Base-by-base conservation (phyloP, 148 eudicot species). In the Rhododendron henanense region DNA sequence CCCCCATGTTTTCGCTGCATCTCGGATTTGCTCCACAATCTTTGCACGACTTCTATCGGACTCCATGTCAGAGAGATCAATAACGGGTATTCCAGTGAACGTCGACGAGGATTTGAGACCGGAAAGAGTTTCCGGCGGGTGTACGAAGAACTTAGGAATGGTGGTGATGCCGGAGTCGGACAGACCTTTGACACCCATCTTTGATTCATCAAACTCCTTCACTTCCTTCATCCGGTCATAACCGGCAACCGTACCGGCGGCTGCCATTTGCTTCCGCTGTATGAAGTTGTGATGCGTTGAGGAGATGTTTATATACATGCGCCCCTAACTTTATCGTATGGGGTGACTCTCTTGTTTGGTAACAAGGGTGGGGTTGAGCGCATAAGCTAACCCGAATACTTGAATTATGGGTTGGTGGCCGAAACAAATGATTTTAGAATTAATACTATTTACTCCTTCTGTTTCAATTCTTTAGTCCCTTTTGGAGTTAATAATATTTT, bases 181-280 rank as follows among this genome's bases (percentile, higher is more conserved):
- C 35, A 88, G 84, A 31, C 90, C 87, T 57, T 88, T 88, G 35
- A 88, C 90, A 14, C 90, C 90, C 21, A 88, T 55, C 55, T 88
- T 88, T 5, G 86, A 83, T 15, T 88, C 83, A n/a, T 88, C 90
- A 25, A 88, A 88, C 25, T 82, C 85, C 81, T 74, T 82, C 2
- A 88, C 80, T 65, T 88, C 87, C 82, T 63, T 85, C 51, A 57
- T 71, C 61, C 89, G 87, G 25, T 88, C 87, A 16, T 88, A 79
- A 23, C 78, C 57, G n/a, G 50, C 41, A 33, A 9, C 41, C 33
- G 78, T 57, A 44, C 39, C 74, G 15, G 31, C 51, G 21, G 28
- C 57, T 35, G 78, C 53, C 53, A 74, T 71, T n/a, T 74, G 31
- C 85, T 51, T 74, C 55, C 37, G 15, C 35, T 37, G 19, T 59